Base-by-base conservation (phyloP, 2,329 filamentous ascomycete genomes). In the Colletotrichum kahawae region DNA sequence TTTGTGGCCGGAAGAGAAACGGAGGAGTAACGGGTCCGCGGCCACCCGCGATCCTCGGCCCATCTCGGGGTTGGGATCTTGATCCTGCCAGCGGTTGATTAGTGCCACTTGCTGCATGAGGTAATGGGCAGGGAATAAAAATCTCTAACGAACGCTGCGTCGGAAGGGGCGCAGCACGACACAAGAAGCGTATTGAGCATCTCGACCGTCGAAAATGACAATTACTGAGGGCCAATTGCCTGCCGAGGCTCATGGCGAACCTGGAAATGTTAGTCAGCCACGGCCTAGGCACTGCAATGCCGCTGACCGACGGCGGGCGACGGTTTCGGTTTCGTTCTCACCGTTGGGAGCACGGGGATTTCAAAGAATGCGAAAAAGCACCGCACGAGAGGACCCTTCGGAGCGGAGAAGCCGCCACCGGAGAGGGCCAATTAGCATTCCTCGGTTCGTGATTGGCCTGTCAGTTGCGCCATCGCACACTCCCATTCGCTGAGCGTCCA, bases 371-470 rank as follows among this genome's bases (percentile, higher is more conserved):
- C 54, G 33, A 68, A 43, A 67, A 54, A 29, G 65, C 54, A 60
- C 66, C 34, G 65, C 65, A 38, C 31, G 21, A 43, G 68, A 13
- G 48, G 48, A 27, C 70, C 38, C 24, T 51, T 51, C 29, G 27
- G 56, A 48, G 72, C 69, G 72, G 72, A 63, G 34, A 67, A 34
- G 24, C 62, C 69, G 72, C 72, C 72, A 75, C 72, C 68, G 69
- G 57, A 48, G 63, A 36, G 21, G 14, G 27, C 63, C 62, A 72
- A 75, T 75, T 67, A 63, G 54, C 65, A 72, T 67, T 67, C 34
- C 21, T 75, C 9, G 16, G 56, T 21, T 14, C 21, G 29, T 72
- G 71, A 74, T 74, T 74, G 71, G 71, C 38, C 67, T 43, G 67
- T 18, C 12, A 13, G 16, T 21, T 9, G n/a, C 27, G 54, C 43